These are phyloP conservation scores for Sordariomycetes sp. DNA, from an alignment of 2,329 filamentous ascomycete genomes.

Conservation along the genomic window DNA sequence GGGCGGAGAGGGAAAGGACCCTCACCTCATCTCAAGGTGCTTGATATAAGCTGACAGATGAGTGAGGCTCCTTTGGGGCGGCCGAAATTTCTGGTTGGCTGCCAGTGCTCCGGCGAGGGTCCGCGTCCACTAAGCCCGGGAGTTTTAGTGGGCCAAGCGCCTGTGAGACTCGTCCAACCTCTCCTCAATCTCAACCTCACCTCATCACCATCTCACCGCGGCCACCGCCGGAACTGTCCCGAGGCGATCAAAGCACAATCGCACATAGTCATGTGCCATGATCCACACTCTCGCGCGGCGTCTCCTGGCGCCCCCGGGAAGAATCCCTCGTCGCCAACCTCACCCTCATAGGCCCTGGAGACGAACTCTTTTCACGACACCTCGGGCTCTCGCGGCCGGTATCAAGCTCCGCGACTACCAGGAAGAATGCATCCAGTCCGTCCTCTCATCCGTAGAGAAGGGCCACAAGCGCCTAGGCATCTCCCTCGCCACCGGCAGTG, in stretches of 20 bases:
- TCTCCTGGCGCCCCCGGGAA: neutral
- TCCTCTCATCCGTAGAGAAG: constrained; percentile 52
- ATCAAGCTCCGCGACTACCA: constrained; percentile 71
- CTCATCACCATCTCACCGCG: neutral
- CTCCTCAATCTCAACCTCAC: neutral
- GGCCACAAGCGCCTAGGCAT: constrained; percentile 73
- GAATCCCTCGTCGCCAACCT: neutral
- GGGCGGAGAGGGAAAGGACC: too few species aligned
- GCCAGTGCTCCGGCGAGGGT: neutral
- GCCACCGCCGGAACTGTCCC: neutral
- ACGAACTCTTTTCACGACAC: neutral
- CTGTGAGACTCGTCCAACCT: neutral
- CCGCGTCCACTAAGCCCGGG: neutral
- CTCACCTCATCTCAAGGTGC: neutral
- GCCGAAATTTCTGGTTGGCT: neutral
- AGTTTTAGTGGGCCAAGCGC: neutral
- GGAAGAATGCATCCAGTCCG: constrained; percentile 79
- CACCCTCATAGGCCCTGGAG: neutral
- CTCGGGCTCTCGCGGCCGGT: neutral
- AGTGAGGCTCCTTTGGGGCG: neutral
- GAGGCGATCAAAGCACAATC: neutral
- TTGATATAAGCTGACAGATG: neutral
- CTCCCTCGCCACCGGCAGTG: constrained; percentile 76
- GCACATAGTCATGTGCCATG: constrained; percentile 1
- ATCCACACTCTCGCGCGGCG: neutral